phyloP scores from a whole-genome alignment of 2,329 filamentous ascomycete species.

The Mariannaea sp. region DNA sequence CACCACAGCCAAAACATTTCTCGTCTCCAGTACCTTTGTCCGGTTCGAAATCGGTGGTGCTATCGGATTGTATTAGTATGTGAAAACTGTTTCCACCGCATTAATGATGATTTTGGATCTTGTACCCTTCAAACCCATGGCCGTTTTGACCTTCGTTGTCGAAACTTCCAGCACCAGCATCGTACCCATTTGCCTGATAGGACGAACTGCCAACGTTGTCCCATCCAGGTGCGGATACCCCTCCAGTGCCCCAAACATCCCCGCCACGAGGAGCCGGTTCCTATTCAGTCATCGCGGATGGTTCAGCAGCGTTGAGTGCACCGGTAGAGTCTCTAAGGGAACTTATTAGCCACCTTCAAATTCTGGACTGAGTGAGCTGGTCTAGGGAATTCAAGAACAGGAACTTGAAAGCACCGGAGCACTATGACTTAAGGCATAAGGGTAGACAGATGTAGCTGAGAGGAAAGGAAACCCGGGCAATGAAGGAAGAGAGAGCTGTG shows the following conservation, averaged over 20 bases:
- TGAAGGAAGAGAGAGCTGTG: too few relatives aligned
- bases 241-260: conserved; percentile 7
- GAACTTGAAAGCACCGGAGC: not conserved
- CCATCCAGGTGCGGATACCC: not conserved
- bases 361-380: not conserved
- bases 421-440: too few relatives aligned
- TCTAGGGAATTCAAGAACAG: not conserved
- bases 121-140: conserved; percentile 1
- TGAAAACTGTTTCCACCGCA: not conserved
- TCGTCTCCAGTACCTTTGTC: conserved; percentile 26
- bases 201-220: not conserved
- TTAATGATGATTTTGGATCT: not conserved
- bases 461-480: too few relatives aligned
- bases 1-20: conserved; percentile 46
- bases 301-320: not conserved
- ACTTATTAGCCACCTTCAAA: not conserved
- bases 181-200: not conserved
- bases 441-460: too few relatives aligned
- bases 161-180: not conserved
- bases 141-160: not conserved
- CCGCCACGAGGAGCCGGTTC: conserved; percentile 5
- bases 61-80: not conserved
- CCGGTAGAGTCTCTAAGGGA: not conserved
- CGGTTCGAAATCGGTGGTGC: conserved; percentile 6
- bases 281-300: conserved; percentile 15